Base-by-base conservation (phyloP, 495 filamentous ascomycete species). In the Friedmanniomyces simplex region DNA sequence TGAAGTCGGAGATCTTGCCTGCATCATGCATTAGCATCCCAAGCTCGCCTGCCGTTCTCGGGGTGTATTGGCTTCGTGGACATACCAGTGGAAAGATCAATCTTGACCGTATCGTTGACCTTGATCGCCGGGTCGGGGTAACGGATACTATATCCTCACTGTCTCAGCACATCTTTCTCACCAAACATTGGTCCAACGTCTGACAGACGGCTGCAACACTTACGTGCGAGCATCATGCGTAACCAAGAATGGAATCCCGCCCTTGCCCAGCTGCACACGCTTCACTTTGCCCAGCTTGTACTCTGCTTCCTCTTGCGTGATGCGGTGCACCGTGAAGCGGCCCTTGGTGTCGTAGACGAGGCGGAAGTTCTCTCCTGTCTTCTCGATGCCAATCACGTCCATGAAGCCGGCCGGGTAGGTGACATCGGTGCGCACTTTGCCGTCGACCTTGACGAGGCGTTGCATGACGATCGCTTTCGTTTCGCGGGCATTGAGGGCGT, bases 181-280 rank as follows among this genome's bases (percentile, higher is more conserved):
- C 88, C 87, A 90, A 91, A 91, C 79, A 86, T 91, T 93, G 88
- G 87, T 89, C 89, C 89, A 94, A 95, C 89, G 89, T 83, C 89
- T 95, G 89, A 95, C 85, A 88, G 89, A 91, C 86, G 82, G 25
- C 22, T n/a, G 28, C 85, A 51, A 83, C 74, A 87, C 91, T 93
- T 78, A 96, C 91, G 94, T 98, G 88, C 93, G 84, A 78, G 94
- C 93, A 89, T 98, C 93, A 84, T 97, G 94, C 88, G 94, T 97
- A 87, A 97, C 93, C 87, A 96, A 95, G 88, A 95, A 97, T 88
- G 93, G 93, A 82, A 98, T 93, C 78, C 91, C 93, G 78, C 93
- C 94, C 75, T 88, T 89, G 82, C 93, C 94, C 68, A 98, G 84
- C 81, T 98, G 94, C 43, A 97, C 93, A 66, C 90, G 82, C 87